Conservation (phyloP, 2,329 filamentous ascomycete species). For the Macrophomina tecta region DNA sequence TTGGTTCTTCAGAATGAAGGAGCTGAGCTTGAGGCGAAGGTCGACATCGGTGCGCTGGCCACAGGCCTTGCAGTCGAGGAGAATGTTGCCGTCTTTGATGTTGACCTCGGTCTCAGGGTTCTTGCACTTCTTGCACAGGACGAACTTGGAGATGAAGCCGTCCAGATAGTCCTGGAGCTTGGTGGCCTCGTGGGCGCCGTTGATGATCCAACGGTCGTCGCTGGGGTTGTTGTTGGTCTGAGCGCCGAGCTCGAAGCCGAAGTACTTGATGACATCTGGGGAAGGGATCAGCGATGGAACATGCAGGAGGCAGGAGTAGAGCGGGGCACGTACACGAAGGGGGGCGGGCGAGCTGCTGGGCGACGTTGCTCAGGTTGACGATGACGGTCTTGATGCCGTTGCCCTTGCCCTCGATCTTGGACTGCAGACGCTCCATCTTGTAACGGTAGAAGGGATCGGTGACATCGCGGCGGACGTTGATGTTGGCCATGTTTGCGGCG, state of each 20-base stretch:
- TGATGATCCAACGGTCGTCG: slow-evolving; percentile 99
- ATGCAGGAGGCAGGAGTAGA: slow-evolving; percentile 12
- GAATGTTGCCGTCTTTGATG: slow-evolving; percentile 91
- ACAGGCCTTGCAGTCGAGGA: slow-evolving; percentile 98
- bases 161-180: slow-evolving; percentile 99
- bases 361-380: slow-evolving; percentile 94
- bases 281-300: slow-evolving; percentile 26
- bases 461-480: slow-evolving; percentile 97
- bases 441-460: slow-evolving; percentile 99
- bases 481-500: slow-evolving; percentile 84
- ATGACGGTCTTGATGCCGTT: slow-evolving; percentile 99
- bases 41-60: slow-evolving; percentile 92
- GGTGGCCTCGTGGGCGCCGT: slow-evolving; percentile 90
- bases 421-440: slow-evolving; percentile 99
- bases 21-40: slow-evolving; percentile 90
- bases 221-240: slow-evolving; percentile 98
- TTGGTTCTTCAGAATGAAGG: slow-evolving; percentile 96
- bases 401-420: slow-evolving; percentile 99
- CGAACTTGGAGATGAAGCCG: slow-evolving; percentile 97
- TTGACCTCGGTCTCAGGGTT: slow-evolving; percentile 97
- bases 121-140: slow-evolving; percentile 99
- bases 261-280: slow-evolving; percentile 94
- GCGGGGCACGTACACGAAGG: slow-evolving; percentile 65
- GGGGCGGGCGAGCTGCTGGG: slow-evolving; percentile 87
- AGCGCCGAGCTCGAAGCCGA: slow-evolving; percentile 97